Evolutionary conservation across 129 eudicot species (phyloP), one percentile per base, ranked within the genome.

Genomic region (Deinandra increscens): DNA sequence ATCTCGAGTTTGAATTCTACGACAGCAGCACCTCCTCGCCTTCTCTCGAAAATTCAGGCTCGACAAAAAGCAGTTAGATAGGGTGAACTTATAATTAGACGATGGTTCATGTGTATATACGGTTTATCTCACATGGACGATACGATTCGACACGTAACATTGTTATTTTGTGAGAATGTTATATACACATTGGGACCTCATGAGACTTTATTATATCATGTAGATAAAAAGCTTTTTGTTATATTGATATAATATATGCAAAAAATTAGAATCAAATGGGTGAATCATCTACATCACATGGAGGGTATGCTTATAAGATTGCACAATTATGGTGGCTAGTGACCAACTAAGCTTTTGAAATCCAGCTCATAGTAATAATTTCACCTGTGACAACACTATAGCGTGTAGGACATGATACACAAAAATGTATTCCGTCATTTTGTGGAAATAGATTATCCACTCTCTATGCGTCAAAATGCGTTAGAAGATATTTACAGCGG

Each of bases 1-100:
- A 88, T 79, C 86, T 88, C 48, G 96, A 92, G 72, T 82, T 74
- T 68, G 98, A 85, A 48, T 77, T 72, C 41, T 82, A 69, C 62
- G 91, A 83, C 18, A 80, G 74, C 64, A 69, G 70, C 69, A 74
- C 87, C 9, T 82, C 76, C 14, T 86, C 97, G 44, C 74, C 83
- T 13, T 83, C 90, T 4, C 80, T 82, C 7, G 79, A 81, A 13
- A 83, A 79, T 55, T 64, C 86, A 13, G 38, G 58, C 55, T 91
- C 88, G 7, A 78, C 65, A 54, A 69, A 71, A 48, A 84, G 87
- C 53, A 80, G 76, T 31, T 80, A 78, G 68, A 39, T 64, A 60
- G 77, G 45, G 54, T 31, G 46, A 64, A 6, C 41, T 15, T 55
- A 26, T 26, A 36, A 22, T 37, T 77, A 69, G 72, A 71, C 18